A percentile compares a stretch with the other conserved stretches of the same genome.
phyloP scores from a whole-genome alignment of 1,284 basidiomycete genomes.

The Ganoderma lingzhi region DNA sequence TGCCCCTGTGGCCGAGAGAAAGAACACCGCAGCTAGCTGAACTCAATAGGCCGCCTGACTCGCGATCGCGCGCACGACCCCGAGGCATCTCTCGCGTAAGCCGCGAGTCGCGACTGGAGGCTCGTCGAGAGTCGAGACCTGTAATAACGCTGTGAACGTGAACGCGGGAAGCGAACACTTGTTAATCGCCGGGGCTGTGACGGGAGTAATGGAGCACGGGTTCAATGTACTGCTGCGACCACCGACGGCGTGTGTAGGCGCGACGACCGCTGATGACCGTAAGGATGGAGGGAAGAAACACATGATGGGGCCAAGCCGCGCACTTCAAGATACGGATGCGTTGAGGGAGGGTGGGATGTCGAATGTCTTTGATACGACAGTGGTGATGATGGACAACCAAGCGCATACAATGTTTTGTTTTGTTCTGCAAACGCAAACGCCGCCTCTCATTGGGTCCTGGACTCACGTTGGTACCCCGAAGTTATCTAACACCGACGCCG shows the following conservation, averaged over 20 bases:
- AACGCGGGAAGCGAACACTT: background rate
- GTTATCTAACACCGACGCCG: background rate
- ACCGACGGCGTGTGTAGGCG: background rate
- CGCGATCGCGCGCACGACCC: conserved; percentile 8
- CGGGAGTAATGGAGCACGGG: background rate
- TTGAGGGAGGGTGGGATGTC: background rate
- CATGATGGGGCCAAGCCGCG: conserved; percentile 10
- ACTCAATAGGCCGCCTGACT: conserved; percentile 19
- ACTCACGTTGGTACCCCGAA: background rate
- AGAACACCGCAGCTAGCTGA: conserved; percentile 9
- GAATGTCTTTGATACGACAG: conserved; percentile 13
- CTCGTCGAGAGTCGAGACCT: background rate
- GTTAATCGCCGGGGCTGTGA: background rate
- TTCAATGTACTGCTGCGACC: background rate
- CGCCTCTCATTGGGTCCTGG: background rate
- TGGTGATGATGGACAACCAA: conserved; percentile 23
- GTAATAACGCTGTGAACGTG: background rate
- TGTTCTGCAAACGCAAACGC: background rate
- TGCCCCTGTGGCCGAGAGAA: conserved; percentile 22
- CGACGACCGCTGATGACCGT: background rate
- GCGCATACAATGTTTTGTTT: conserved; percentile 10
- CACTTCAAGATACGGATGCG: conserved; percentile 6
- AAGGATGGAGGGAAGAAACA: background rate
- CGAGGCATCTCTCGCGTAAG: background rate
- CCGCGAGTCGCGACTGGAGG: background rate